phyloP scores from a whole-genome alignment of 2,329 filamentous ascomycete genomes.

The Colletotrichum salicis region DNA sequence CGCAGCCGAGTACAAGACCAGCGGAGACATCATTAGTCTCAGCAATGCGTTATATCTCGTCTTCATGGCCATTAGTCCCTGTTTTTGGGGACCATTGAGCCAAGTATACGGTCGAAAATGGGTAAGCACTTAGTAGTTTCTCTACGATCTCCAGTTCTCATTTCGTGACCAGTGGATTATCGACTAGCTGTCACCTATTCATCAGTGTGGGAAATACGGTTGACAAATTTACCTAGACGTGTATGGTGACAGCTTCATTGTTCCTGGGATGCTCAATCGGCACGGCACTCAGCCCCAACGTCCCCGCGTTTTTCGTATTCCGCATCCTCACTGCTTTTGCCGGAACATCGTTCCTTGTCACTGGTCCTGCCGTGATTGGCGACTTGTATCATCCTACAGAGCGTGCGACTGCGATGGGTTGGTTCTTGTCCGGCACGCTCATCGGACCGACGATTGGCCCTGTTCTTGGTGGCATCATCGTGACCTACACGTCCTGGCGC shows the following conservation, averaged over 20 bases:
- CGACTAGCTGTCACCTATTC: not conserved
- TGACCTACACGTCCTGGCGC: constrained; percentile 74
- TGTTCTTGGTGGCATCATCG: constrained; percentile 76
- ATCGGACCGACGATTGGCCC: constrained; percentile 72
- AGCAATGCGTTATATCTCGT: constrained; percentile 78
- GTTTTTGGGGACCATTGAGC: constrained; percentile 74
- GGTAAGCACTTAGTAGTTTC: constrained; percentile 45
- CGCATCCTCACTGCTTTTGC: constrained; percentile 77
- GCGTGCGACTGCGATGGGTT: constrained; percentile 73
- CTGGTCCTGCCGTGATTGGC: constrained; percentile 71
- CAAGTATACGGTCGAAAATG: constrained; percentile 64
- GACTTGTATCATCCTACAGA: constrained; percentile 69
- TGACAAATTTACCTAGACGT: constrained; percentile 29
- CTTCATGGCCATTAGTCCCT: constrained; percentile 74
- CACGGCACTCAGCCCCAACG: constrained; percentile 73
- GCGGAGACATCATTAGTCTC: constrained; percentile 70
- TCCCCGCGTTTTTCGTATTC: constrained; percentile 74
- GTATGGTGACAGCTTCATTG: constrained; percentile 45
- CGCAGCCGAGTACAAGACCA: constrained; percentile 71
- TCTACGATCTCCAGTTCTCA: not conserved
- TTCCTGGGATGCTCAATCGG: constrained; percentile 73
- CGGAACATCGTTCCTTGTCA: constrained; percentile 75
- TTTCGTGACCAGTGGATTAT: not conserved
- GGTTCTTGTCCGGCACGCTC: constrained; percentile 74
- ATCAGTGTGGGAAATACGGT: not conserved